Evolutionary conservation across 2,329 filamentous ascomycete genomes (phyloP).

Genomic region (Ascochyta lentis): DNA sequence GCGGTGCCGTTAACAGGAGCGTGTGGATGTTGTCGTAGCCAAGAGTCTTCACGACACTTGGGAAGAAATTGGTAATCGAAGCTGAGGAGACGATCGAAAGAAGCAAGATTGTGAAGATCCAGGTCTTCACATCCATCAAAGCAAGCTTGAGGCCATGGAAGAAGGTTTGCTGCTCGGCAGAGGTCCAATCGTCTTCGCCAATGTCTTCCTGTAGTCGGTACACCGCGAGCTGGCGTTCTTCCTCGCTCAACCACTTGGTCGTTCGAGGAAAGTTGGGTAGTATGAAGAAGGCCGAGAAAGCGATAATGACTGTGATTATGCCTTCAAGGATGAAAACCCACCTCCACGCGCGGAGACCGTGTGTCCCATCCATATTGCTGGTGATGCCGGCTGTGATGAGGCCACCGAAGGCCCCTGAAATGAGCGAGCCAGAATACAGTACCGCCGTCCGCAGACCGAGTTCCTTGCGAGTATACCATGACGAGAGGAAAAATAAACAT

Average conservation of each 20-base stretch:
- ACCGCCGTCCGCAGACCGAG: conserved; percentile 69
- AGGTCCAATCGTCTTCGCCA: conserved; percentile 51
- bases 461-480: conserved; percentile 75
- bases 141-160: conserved; percentile 51
- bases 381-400: conserved; percentile 65
- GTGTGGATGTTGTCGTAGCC: conserved; percentile 63
- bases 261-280: conserved; percentile 71
- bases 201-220: conserved; percentile 49
- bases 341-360: conserved; percentile 67
- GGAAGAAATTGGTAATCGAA: conserved; percentile 62
- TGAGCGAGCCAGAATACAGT: conserved; percentile 71
- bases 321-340: conserved; percentile 77
- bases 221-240: conserved; percentile 48
- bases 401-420: conserved; percentile 75
- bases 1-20: conserved; percentile 55
- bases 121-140: conserved; percentile 49
- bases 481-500: conserved; percentile 67
- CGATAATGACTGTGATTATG: conserved; percentile 67
- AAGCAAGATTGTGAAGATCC: conserved; percentile 49
- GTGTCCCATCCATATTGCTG: conserved; percentile 64
- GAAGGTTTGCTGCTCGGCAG: conserved; percentile 44
- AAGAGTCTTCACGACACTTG: conserved; percentile 66
- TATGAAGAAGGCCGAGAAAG: conserved; percentile 63
- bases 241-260: conserved; percentile 48
- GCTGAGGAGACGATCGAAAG: conserved; percentile 51